Conservation (phyloP, 2,329 filamentous ascomycete species). For the Fusarium sp. region DNA sequence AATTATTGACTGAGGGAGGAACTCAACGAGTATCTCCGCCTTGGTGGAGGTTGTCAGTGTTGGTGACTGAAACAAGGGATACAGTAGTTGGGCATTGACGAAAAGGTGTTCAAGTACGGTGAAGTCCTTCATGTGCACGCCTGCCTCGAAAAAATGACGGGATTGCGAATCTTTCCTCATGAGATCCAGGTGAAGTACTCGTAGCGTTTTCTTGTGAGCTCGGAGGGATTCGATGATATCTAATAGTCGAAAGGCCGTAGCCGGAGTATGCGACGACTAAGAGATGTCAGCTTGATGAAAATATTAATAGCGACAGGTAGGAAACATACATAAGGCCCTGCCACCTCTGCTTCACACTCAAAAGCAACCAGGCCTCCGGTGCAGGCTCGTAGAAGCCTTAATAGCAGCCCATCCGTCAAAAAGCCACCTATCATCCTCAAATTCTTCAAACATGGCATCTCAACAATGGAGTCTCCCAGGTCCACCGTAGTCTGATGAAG, state of each 20-base stretch:
- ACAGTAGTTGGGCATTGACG: not conserved
- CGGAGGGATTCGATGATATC: not conserved
- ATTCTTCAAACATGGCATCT: not conserved
- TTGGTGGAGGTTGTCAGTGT: not conserved
- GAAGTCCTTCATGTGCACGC: not conserved
- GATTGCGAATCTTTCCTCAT: accelerated
- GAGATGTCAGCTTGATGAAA: no score
- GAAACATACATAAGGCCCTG: no score
- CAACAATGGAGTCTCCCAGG: accelerated
- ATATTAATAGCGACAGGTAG: no score
- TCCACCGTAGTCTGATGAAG: not conserved
- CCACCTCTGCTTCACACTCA: not conserved
- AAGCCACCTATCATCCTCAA: not conserved
- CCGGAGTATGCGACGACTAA: no score
- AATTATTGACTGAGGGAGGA: not conserved
- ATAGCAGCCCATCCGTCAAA: not conserved
- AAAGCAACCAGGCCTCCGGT: not conserved
- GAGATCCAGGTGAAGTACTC: not conserved
- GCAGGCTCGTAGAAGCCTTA: not conserved
- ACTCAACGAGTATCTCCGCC: not conserved
- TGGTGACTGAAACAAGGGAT: not conserved
- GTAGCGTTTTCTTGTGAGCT: not conserved
- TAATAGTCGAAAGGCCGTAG: not conserved
- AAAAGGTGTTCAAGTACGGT: not conserved
- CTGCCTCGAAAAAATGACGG: accelerated